These are phyloP conservation scores for Gossypium longicalyx DNA, from an alignment of 345 rosid species.

Conservation along the genomic window DNA sequence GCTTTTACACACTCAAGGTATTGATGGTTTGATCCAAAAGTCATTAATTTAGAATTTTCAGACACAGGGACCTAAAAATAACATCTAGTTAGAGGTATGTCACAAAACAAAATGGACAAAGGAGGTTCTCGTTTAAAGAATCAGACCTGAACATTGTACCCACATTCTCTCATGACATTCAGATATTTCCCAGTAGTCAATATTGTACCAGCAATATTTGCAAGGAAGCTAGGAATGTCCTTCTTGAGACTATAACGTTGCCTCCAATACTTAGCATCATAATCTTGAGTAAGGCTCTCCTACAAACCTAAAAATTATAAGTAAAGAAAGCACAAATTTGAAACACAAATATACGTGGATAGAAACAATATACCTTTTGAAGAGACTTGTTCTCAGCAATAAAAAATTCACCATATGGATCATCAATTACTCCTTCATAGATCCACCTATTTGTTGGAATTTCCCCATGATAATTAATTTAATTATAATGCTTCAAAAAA, in stretches of 20 bases:
- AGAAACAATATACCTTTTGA: constrained; percentile 54
- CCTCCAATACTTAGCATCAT: constrained; percentile 81
- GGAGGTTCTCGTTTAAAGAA: not conserved
- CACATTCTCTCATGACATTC: constrained; percentile 99
- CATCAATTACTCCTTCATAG: constrained; percentile 95
- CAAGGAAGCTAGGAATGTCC: constrained; percentile 93
- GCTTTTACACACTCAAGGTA: constrained; percentile 91
- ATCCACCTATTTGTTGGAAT: constrained; percentile 69
- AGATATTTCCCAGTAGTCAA: constrained; percentile 94
- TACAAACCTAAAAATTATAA: constrained; percentile 30
- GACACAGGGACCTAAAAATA: constrained; percentile 64
- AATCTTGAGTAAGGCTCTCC: constrained; percentile 95
- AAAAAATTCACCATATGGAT: constrained; percentile 96
- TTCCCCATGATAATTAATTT: constrained; percentile 21
- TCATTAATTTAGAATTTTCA: constrained; percentile 74
- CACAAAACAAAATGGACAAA: constrained; percentile 13
- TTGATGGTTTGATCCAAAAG: constrained; percentile 83
- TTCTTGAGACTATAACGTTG: constrained; percentile 86
- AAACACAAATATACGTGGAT: not conserved
- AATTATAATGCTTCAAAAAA: constrained; percentile 10
- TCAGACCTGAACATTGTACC: constrained; percentile 85
- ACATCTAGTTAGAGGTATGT: constrained; percentile 16
- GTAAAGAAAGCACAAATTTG: constrained; percentile 18
- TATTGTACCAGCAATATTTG: constrained; percentile 84
- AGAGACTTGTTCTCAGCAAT: constrained; percentile 87